Conservation (phyloP, 805 yeast genomes). For the Wickerhamomyces queroliae region DNA sequence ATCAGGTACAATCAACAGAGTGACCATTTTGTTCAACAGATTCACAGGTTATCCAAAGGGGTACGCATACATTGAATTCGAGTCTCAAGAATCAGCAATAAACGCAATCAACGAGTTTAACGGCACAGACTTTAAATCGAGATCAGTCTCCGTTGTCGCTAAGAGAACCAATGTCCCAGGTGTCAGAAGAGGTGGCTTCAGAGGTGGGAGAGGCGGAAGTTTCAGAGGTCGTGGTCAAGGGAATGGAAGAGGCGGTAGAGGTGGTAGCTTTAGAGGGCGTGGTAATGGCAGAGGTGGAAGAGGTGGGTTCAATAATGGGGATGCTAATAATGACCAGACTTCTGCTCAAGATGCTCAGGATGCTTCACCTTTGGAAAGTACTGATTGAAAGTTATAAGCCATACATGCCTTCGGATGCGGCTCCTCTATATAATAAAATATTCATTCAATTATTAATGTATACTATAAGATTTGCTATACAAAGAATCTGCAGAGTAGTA, state of each 20-base stretch:
- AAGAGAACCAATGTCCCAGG: constrained; percentile 55
- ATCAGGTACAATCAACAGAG: constrained; percentile 42
- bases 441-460: no score
- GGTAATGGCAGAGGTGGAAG: background rate
- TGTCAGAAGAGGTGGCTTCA: constrained; percentile 22
- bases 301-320: constrained; percentile 1
- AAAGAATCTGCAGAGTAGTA: no score
- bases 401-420: no score
- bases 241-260: constrained; percentile 6
- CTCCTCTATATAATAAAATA: no score
- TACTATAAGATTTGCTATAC: no score
- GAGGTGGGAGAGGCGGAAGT: constrained; percentile 6
- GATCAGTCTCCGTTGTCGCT: constrained; percentile 39
- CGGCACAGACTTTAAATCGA: constrained; percentile 37
- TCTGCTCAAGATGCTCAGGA: no score
- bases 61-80: constrained; percentile 60
- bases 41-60: constrained; percentile 46
- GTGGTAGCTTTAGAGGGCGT: constrained; percentile 12
- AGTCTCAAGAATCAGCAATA: constrained; percentile 32
- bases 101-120: constrained; percentile 40
- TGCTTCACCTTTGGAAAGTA: no score
- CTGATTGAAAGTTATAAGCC: no score
- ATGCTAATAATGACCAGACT: no score
- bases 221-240: constrained; percentile 4
- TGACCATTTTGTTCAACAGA: constrained; percentile 44